Evolutionary conservation across 371 early-diverging fungal genomes (phyloP).

Genomic region (Nematocida sp.): DNA sequence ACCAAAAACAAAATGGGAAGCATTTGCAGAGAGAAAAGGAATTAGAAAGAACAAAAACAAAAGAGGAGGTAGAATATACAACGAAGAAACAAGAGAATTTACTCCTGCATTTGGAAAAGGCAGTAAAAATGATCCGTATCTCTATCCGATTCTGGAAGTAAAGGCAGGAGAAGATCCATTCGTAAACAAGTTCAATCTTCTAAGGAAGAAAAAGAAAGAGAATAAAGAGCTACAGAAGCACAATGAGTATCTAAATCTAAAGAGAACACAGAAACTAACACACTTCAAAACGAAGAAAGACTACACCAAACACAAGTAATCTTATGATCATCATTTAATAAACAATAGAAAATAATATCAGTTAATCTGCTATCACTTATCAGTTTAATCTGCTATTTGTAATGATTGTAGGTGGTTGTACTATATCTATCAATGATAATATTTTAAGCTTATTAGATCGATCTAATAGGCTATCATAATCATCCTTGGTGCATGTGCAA

Average conservation of each 20-base stretch:
- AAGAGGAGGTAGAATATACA: conserved; percentile 71
- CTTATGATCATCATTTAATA: no score
- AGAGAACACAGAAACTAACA: conserved; percentile 19
- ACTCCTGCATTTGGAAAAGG: conserved; percentile 80
- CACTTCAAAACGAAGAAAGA: conserved; percentile 24
- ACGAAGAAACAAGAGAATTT: conserved; percentile 77
- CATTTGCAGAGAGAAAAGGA: conserved; percentile 91
- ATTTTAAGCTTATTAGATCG: no score
- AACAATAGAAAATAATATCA: no score
- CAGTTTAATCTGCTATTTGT: no score
- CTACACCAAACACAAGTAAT: neutral
- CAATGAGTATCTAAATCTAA: conserved; percentile 30
- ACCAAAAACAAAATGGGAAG: conserved; percentile 83
- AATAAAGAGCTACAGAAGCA: neutral
- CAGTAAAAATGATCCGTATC: conserved; percentile 68
- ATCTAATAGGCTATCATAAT: no score
- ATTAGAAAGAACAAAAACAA: conserved; percentile 71
- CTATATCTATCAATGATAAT: no score
- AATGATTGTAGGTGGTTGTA: no score
- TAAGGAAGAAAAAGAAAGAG: conserved; percentile 18
- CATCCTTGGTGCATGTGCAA: no score
- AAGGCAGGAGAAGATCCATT: conserved; percentile 38
- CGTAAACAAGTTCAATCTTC: conserved; percentile 11
- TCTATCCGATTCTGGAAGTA: conserved; percentile 38
- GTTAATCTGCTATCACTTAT: no score